phyloP scores from a whole-genome alignment of 352 stramenopile genomes.

The Globisporangium paroecandrum region DNA sequence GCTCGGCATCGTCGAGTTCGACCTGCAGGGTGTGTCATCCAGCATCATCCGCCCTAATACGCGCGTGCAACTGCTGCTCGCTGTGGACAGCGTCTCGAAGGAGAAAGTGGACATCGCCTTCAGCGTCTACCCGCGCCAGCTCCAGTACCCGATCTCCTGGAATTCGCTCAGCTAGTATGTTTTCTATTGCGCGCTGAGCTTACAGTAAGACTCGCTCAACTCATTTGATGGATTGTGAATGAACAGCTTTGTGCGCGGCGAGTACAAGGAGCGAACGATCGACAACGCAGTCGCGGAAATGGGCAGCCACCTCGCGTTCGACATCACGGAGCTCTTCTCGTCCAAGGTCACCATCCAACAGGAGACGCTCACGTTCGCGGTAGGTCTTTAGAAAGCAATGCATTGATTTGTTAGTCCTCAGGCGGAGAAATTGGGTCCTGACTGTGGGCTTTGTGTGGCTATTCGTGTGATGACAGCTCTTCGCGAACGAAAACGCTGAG shows the following conservation, averaged over 20 bases:
- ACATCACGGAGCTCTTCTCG: slow-evolving; percentile 78
- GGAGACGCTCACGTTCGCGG: slow-evolving; percentile 54
- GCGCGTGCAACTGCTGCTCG: slow-evolving; percentile 66
- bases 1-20: slow-evolving; percentile 71
- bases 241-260: slow-evolving; percentile 22
- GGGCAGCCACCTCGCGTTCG: slow-evolving; percentile 66
- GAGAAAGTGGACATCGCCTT: slow-evolving; percentile 51
- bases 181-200: not conserved
- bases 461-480: slow-evolving; percentile 27
- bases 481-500: slow-evolving; percentile 43
- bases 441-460: not conserved
- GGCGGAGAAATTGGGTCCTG: not conserved
- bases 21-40: slow-evolving; percentile 55
- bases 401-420: not conserved
- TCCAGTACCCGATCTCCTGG: slow-evolving; percentile 69
- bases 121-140: slow-evolving; percentile 30
- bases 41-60: slow-evolving; percentile 65
- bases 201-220: not conserved
- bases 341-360: slow-evolving; percentile 41
- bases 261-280: slow-evolving; percentile 51
- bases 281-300: slow-evolving; percentile 49
- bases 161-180: slow-evolving; percentile 44
- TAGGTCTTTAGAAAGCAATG: slow-evolving; percentile 11
- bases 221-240: not conserved
- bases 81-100: slow-evolving; percentile 53